A percentile compares a stretch with the other conserved stretches of the same genome.
Conservation (phyloP, 495 filamentous ascomycete species). For the Glonium stellatum region DNA sequence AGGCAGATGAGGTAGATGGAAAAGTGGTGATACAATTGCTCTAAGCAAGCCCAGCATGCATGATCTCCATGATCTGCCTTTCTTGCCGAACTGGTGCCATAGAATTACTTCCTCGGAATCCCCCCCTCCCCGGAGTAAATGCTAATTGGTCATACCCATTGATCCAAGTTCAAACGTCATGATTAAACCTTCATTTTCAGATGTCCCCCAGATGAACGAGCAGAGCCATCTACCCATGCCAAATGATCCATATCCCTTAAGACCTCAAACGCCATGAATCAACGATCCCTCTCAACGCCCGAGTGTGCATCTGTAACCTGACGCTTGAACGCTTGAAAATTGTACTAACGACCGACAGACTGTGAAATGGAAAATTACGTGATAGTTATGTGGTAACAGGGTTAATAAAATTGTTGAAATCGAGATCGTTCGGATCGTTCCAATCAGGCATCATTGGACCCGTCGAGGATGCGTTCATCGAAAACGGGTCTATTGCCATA, state of each 20-base stretch:
- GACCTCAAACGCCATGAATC: neutral
- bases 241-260: neutral
- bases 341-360: constrained; percentile 1
- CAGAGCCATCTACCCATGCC: neutral
- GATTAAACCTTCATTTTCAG: neutral
- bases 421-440: constrained; percentile 24
- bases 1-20: neutral
- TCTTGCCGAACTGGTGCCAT: neutral
- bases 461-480: constrained; percentile 3
- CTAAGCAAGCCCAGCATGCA: neutral
- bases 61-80: neutral
- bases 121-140: neutral
- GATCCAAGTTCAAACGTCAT: neutral
- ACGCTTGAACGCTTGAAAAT: constrained; percentile 26
- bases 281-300: neutral
- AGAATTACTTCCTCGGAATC: neutral
- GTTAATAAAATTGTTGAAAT: constrained; percentile 29
- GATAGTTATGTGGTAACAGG: constrained; percentile 18
- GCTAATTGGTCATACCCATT: neutral
- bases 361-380: neutral
- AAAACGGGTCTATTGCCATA: constrained; percentile 20
- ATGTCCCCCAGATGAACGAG: neutral
- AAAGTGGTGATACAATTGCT: neutral
- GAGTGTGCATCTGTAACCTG: neutral
- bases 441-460: constrained; percentile 23